Conservation (phyloP, 129 eudicot genomes). For the Flaveria sonorensis region DNA sequence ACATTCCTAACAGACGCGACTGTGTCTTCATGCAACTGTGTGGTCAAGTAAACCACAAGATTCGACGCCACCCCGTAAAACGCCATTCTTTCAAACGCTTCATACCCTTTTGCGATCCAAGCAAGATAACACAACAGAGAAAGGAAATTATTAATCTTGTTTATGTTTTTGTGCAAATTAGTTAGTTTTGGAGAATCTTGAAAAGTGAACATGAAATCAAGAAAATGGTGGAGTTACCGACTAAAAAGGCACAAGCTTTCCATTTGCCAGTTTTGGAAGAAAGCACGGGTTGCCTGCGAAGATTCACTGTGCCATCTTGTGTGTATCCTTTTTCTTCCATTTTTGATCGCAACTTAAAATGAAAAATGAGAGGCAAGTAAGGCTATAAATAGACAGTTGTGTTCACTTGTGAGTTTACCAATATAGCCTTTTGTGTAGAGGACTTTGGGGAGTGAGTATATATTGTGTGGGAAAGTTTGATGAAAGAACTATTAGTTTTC, state of each 20-base stretch:
- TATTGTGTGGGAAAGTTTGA: not conserved
- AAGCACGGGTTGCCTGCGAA: constrained; percentile 76
- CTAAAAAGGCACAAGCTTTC: constrained; percentile 93
- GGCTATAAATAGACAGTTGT: constrained; percentile 36
- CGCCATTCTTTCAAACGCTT: constrained; percentile 97
- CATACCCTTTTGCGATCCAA: constrained; percentile 53
- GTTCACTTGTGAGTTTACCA: constrained; percentile 32
- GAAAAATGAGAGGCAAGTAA: constrained; percentile 27
- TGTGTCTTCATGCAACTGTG: constrained; percentile 87
- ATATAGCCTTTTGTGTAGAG: constrained; percentile 23
- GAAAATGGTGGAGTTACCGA: constrained; percentile 50
- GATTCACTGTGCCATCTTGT: constrained; percentile 91
- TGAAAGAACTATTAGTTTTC: not conserved
- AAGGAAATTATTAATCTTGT: not conserved
- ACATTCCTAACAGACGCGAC: constrained; percentile 89
- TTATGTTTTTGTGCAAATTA: not conserved
- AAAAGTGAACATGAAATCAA: constrained; percentile 27
- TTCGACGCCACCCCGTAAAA: constrained; percentile 95
- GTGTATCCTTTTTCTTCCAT: constrained; percentile 82
- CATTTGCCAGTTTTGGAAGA: constrained; percentile 89
- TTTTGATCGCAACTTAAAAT: not conserved
- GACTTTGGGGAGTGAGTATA: not conserved
- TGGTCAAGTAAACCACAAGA: constrained; percentile 86
- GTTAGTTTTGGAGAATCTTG: constrained; percentile 24
- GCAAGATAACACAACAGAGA: not conserved